A percentile compares a stretch with the other conserved stretches of the same genome.
Conservation (phyloP, 139 green algal species). For the Closterium sp. region DNA sequence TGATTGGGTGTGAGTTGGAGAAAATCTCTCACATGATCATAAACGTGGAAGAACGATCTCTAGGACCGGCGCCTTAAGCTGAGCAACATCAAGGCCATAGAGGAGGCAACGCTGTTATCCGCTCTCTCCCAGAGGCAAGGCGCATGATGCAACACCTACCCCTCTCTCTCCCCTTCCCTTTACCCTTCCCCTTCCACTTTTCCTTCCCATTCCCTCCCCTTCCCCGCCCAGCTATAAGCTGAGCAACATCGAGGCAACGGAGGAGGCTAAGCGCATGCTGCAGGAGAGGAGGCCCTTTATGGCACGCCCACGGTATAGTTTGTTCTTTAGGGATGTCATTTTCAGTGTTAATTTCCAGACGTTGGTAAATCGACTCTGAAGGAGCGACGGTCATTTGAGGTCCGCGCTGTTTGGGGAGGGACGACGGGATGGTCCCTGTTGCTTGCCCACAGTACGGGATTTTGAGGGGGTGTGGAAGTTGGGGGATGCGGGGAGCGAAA, state of each 20-base stretch:
- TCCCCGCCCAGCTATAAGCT: constrained; percentile 57
- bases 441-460: background rate
- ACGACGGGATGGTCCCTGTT: too few species aligned
- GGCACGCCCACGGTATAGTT: constrained; percentile 11
- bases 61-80: constrained; percentile 68
- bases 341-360: background rate
- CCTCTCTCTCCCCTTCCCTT: background rate
- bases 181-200: background rate
- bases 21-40: too few species aligned
- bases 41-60: too few species aligned
- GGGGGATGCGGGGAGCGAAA: too few species aligned
- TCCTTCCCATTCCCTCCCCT: background rate
- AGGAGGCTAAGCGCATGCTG: constrained; percentile 71
- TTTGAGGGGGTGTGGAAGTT: too few species aligned
- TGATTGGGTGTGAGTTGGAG: too few species aligned
- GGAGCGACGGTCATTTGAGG: background rate
- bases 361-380: too few species aligned
- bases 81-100: constrained; percentile 81
- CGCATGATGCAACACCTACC: constrained; percentile 57
- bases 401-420: background rate
- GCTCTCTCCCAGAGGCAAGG: too few species aligned
- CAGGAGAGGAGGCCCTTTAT: constrained; percentile 53
- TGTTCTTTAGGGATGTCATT: constrained; percentile 1
- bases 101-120: too few species aligned
- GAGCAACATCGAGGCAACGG: constrained; percentile 81